phyloP scores from a whole-genome alignment of 352 stramenopile genomes.

The Phytophthora podocarpi region DNA sequence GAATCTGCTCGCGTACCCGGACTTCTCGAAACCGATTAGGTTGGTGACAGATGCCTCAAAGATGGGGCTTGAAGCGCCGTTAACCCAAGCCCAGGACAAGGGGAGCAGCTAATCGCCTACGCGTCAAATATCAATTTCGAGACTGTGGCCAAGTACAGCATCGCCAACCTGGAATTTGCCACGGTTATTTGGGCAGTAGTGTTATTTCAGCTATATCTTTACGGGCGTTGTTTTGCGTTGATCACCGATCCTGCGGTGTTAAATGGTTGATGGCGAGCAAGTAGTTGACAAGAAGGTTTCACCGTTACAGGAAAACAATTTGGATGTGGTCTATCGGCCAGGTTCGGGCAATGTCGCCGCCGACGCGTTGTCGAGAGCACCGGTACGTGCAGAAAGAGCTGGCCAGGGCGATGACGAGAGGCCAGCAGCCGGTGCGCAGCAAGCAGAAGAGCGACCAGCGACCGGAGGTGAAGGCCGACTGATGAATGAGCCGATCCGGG shows the following conservation, averaged over 20 bases:
- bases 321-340: not conserved
- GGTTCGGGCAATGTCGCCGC: constrained; percentile 19
- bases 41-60: constrained; percentile 32
- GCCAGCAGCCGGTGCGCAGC: constrained; percentile 12
- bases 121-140: constrained; percentile 31
- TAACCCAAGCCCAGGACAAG: constrained; percentile 30
- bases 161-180: no score
- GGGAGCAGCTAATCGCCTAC: constrained; percentile 24
- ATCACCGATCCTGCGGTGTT: not conserved
- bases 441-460: no score
- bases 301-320: constrained; percentile 7
- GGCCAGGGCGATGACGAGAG: not conserved
- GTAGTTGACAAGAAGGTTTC: not conserved
- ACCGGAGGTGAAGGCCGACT: no score
- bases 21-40: constrained; percentile 32
- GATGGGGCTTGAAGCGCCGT: constrained; percentile 13
- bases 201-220: not conserved
- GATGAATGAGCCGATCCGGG: no score
- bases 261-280: not conserved
- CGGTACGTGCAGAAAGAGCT: not conserved
- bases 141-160: no score
- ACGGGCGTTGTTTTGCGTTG: not conserved
- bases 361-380: constrained; percentile 24
- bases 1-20: constrained; percentile 16
- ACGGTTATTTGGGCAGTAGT: not conserved